These are phyloP conservation scores for Globisporangium cylindrosporum DNA, from an alignment of 352 stramenopile species.

Conservation along the genomic window DNA sequence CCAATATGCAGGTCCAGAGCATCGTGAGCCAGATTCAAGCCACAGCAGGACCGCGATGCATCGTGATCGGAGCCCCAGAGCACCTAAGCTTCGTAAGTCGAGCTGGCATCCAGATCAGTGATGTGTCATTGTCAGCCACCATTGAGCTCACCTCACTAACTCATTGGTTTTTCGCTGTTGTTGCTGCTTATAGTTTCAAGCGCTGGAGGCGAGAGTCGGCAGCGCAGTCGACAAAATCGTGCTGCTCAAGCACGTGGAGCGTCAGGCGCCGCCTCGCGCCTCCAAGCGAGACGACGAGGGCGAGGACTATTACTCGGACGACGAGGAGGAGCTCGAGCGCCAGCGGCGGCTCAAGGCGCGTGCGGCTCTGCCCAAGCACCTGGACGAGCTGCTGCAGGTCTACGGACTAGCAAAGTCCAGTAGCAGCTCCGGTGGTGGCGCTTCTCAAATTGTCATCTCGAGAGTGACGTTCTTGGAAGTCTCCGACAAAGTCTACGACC, in stretches of 20 bases:
- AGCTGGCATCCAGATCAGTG: not conserved
- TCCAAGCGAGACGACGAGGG: constrained; percentile 10
- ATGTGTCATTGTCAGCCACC: not conserved
- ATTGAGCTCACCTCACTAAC: not conserved
- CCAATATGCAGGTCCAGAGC: not conserved
- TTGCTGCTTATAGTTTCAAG: constrained; percentile 22
- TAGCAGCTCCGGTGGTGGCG: too few species aligned
- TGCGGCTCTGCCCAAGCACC: constrained; percentile 27
- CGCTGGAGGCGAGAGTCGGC: constrained; percentile 29
- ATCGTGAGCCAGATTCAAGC: constrained; percentile 21
- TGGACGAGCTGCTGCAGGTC: constrained; percentile 31
- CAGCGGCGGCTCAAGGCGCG: constrained; percentile 22
- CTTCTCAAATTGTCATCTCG: not conserved
- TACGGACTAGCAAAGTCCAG: constrained; percentile 9
- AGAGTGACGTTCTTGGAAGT: constrained; percentile 19
- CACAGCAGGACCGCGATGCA: constrained; percentile 24
- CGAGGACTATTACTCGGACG: constrained; percentile 47
- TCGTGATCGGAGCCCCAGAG: constrained; percentile 30
- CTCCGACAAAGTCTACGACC: constrained; percentile 9
- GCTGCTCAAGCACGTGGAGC: constrained; percentile 37
- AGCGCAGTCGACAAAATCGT: constrained; percentile 31
- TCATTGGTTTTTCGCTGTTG: not conserved
- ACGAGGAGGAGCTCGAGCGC: constrained; percentile 31
- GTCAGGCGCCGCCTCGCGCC: constrained; percentile 8
- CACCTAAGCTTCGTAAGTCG: constrained; percentile 28